Evolutionary conservation across 768 basidiomycete species (phyloP).

Genomic region (Pulveroboletus ravenelii): DNA sequence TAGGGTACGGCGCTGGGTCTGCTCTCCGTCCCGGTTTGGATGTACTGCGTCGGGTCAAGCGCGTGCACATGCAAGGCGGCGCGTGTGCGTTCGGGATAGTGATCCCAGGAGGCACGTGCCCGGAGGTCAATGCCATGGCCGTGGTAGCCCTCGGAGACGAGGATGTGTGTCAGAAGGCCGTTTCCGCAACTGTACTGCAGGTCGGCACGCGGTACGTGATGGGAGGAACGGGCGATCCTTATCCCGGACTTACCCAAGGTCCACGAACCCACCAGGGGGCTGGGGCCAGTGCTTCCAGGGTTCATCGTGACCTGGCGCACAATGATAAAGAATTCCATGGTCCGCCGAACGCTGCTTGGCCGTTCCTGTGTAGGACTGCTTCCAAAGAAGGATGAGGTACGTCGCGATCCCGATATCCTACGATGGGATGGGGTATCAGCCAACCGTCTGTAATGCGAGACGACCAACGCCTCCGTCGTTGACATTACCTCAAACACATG

Average conservation of each 20-base stretch:
- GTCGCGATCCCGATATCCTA: conserved; percentile 95
- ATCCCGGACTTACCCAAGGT: conserved; percentile 62
- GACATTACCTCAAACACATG: conserved; percentile 79
- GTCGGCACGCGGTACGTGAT: neutral
- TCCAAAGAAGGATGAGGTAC: conserved; percentile 91
- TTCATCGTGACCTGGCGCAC: conserved; percentile 2
- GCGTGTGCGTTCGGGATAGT: conserved; percentile 66
- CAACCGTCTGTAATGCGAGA: neutral
- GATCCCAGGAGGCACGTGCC: conserved; percentile 76
- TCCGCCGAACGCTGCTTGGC: neutral
- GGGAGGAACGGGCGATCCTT: neutral
- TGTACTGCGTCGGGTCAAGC: conserved; percentile 51
- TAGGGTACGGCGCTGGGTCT: conserved; percentile 16
- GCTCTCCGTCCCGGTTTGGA: neutral
- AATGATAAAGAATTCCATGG: neutral
- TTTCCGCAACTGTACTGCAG: conserved; percentile 70
- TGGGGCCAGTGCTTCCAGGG: conserved; percentile 75
- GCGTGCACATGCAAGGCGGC: conserved; percentile 59
- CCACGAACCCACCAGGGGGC: conserved; percentile 81
- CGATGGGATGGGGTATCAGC: neutral
- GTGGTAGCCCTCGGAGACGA: conserved; percentile 74
- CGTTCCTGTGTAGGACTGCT: conserved; percentile 47
- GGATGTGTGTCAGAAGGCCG: conserved; percentile 86
- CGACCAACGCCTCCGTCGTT: neutral
- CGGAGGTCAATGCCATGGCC: conserved; percentile 87